Percentiles rank a stretch among this genome's conserved stretches.
phyloP scores from a whole-genome alignment of 768 basidiomycete species.

The Suillus sp. region DNA sequence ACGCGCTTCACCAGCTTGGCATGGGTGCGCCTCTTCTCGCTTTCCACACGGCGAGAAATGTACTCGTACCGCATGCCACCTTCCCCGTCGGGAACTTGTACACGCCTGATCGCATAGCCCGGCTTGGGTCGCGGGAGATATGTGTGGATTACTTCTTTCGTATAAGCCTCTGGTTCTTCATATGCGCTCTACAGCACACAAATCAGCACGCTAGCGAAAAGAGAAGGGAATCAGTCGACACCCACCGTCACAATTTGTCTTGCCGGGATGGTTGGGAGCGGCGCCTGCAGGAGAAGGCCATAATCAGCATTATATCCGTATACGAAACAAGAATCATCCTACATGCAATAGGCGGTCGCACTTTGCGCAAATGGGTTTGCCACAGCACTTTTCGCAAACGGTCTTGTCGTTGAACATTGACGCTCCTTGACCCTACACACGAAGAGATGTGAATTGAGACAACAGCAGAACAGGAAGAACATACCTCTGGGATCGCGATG shows the following conservation, averaged over 20 bases:
- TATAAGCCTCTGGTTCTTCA: neutral
- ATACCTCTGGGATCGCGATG: neutral
- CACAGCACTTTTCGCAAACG: neutral
- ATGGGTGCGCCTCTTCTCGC: neutral
- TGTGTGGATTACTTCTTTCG: neutral
- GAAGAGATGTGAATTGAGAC: neutral
- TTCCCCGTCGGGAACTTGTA: neutral
- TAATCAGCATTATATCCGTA: neutral
- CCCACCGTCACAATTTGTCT: neutral
- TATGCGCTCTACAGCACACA: neutral
- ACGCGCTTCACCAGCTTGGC: neutral
- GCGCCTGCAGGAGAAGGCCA: neutral
- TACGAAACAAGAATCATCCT: neutral
- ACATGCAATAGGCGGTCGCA: neutral
- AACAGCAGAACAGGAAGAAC: neutral
- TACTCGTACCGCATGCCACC: neutral
- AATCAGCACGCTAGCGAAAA: neutral
- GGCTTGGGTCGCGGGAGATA: neutral
- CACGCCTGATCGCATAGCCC: neutral
- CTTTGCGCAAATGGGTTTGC: neutral
- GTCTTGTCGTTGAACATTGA: neutral
- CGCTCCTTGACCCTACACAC: neutral
- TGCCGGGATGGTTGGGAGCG: neutral
- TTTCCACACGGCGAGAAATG: neutral
- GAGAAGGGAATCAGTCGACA: neutral